Evolutionary conservation across 78 protist genomes (phyloP).

Genomic region (Guillardia theta): DNA sequence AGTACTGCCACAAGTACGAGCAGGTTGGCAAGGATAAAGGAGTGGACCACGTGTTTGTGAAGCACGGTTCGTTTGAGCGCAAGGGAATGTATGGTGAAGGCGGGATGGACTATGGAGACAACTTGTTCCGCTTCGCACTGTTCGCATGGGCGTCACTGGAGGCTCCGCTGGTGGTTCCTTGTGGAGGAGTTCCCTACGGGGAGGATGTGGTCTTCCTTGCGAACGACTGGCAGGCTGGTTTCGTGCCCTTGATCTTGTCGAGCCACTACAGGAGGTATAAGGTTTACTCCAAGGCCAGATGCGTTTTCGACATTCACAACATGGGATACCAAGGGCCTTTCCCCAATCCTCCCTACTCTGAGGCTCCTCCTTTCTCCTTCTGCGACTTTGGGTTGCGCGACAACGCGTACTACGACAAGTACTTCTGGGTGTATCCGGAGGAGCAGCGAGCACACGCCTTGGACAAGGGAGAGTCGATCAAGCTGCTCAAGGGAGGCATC

Average conservation of each 20-base stretch:
- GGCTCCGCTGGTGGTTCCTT: slow-evolving; percentile 26
- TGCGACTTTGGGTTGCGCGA: slow-evolving; percentile 28
- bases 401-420: not conserved
- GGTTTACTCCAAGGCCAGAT: not conserved
- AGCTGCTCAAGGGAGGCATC: not conserved
- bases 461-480: slow-evolving; percentile 25
- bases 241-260: not conserved
- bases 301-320: slow-evolving; percentile 40
- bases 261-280: slow-evolving; percentile 28
- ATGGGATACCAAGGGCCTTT: slow-evolving; percentile 31
- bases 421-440: slow-evolving; percentile 42
- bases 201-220: slow-evolving; percentile 28
- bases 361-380: slow-evolving; percentile 33
- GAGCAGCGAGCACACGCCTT: slow-evolving; percentile 10
- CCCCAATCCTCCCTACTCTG: slow-evolving; percentile 17
- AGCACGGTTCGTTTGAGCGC: slow-evolving; percentile 23
- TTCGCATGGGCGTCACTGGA: slow-evolving; percentile 36
- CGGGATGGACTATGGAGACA: slow-evolving; percentile 34
- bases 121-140: slow-evolving; percentile 36
- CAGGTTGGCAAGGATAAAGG: not conserved
- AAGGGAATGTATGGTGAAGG: slow-evolving; percentile 27
- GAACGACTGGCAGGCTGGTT: slow-evolving; percentile 35
- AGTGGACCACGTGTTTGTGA: slow-evolving; percentile 28
- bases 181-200: slow-evolving; percentile 28
- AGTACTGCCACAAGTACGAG: not conserved